Conservation (phyloP, 2,329 filamentous ascomycete species). For the Fusarium hostae region DNA sequence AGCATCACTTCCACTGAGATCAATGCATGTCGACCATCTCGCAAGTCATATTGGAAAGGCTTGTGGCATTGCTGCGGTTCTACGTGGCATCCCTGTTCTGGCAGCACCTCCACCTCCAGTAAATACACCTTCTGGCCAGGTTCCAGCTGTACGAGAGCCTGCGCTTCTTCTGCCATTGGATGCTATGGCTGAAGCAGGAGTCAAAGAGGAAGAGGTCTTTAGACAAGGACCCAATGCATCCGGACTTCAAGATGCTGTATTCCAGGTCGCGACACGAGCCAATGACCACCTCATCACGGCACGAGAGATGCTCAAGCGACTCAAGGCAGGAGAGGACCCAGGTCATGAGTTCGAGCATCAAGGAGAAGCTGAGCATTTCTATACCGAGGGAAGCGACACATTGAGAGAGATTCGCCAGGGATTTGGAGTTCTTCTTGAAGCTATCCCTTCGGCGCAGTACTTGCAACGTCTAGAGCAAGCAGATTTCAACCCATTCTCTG, state of each 20-base stretch:
- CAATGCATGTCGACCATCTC: slow-evolving; percentile 88
- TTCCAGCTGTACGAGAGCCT: slow-evolving; percentile 56
- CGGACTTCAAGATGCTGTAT: slow-evolving; percentile 89
- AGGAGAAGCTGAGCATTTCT: slow-evolving; percentile 75
- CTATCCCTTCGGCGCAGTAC: slow-evolving; percentile 81
- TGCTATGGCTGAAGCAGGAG: slow-evolving; percentile 82
- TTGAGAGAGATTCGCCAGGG: slow-evolving; percentile 64
- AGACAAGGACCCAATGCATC: slow-evolving; percentile 80
- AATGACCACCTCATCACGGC: slow-evolving; percentile 97
- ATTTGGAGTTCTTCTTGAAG: slow-evolving; percentile 85
- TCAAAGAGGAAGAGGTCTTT: slow-evolving; percentile 91
- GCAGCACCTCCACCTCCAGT: slow-evolving; percentile 73
- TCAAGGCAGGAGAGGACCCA: slow-evolving; percentile 77
- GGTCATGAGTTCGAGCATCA: slow-evolving; percentile 92
- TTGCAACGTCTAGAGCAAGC: slow-evolving; percentile 79
- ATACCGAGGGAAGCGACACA: slow-evolving; percentile 54
- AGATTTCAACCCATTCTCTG: slow-evolving; percentile 86
- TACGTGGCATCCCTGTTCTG: slow-evolving; percentile 90
- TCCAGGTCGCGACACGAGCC: slow-evolving; percentile 89
- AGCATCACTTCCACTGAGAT: slow-evolving; percentile 80
- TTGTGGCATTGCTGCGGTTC: slow-evolving; percentile 83
- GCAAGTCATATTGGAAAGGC: slow-evolving; percentile 97
- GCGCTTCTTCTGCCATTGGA: slow-evolving; percentile 85
- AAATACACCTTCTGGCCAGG: slow-evolving; percentile 54
- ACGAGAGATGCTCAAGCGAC: slow-evolving; percentile 86